Conservation (phyloP, 1,139 yeast genomes). For the Candida sp. region DNA sequence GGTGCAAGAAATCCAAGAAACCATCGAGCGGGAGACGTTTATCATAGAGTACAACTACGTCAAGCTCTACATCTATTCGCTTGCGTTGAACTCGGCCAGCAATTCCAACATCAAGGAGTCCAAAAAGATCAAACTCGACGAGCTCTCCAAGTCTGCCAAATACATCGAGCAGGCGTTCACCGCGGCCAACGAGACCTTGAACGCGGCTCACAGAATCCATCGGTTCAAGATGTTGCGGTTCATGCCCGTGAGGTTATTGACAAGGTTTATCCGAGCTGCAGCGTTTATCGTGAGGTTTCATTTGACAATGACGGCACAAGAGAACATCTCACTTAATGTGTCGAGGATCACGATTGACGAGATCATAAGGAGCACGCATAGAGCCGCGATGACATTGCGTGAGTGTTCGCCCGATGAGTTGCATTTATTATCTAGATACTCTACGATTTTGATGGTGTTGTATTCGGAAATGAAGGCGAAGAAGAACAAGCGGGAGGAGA, state of each 20-base stretch:
- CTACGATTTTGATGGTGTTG: conserved; percentile 78
- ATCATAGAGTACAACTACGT: conserved; percentile 86
- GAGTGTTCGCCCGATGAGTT: conserved; percentile 92
- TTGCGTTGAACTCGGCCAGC: conserved; percentile 68
- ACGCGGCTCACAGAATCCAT: conserved; percentile 75
- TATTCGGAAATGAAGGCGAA: conserved; percentile 73
- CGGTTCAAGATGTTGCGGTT: conserved; percentile 63
- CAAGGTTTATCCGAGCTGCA: conserved; percentile 87
- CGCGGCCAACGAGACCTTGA: conserved; percentile 82
- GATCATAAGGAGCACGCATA: conserved; percentile 67
- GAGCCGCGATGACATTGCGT: conserved; percentile 74
- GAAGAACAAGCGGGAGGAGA: conserved; percentile 10
- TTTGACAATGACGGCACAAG: conserved; percentile 62
- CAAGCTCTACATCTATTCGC: conserved; percentile 79
- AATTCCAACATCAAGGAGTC: conserved; percentile 20
- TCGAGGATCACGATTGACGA: conserved; percentile 74
- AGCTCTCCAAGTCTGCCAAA: conserved; percentile 73
- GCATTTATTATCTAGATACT: conserved; percentile 81
- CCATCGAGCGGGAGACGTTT: conserved; percentile 70
- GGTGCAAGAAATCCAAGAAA: conserved; percentile 39
- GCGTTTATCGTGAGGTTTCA: conserved; percentile 90
- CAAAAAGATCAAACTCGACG: conserved; percentile 53
- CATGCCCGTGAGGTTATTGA: conserved; percentile 93
- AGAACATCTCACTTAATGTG: conserved; percentile 45
- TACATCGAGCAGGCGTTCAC: conserved; percentile 83